phyloP scores from a whole-genome alignment of 164 flowering plant genomes.

The Tetrastigma voinierianum region DNA sequence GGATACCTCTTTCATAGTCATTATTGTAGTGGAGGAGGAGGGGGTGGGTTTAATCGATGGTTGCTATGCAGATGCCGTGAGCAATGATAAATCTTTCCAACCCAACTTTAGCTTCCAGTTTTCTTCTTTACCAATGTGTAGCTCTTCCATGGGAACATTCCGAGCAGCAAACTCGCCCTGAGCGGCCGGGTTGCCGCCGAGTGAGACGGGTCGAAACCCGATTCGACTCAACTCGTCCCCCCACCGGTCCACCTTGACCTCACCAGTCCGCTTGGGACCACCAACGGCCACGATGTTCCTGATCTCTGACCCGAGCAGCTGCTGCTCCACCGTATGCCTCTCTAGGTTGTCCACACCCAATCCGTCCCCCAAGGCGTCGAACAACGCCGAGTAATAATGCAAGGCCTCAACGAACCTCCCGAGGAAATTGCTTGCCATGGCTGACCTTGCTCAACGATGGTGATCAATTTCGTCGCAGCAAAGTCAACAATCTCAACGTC shows the following conservation, averaged over 20 bases:
- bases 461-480: conserved; percentile 58
- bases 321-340: conserved; percentile 82
- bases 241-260: conserved; percentile 79
- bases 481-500: conserved; percentile 42
- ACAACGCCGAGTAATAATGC: conserved; percentile 93
- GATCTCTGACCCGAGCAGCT: conserved; percentile 78
- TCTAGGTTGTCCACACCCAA: conserved; percentile 50
- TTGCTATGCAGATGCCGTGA: conserved; percentile 93
- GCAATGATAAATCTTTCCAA: conserved; percentile 88
- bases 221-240: conserved; percentile 62
- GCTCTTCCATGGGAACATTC: conserved; percentile 89
- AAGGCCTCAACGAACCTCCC: conserved; percentile 84
- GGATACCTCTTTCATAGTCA: too few relatives aligned
- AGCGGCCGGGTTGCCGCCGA: conserved; percentile 81
- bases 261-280: conserved; percentile 80
- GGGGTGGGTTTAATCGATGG: conserved; percentile 33
- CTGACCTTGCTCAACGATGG: conserved; percentile 83
- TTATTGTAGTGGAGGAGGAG: too few relatives aligned
- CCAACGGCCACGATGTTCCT: conserved; percentile 84
- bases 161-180: conserved; percentile 78
- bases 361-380: conserved; percentile 86
- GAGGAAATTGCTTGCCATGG: conserved; percentile 65
- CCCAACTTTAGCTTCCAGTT: conserved; percentile 76
- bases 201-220: conserved; percentile 69
- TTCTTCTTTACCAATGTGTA: conserved; percentile 86